These are phyloP conservation scores for Arachis stenosperma DNA, from an alignment of 306 rosid species.

Conservation along the genomic window DNA sequence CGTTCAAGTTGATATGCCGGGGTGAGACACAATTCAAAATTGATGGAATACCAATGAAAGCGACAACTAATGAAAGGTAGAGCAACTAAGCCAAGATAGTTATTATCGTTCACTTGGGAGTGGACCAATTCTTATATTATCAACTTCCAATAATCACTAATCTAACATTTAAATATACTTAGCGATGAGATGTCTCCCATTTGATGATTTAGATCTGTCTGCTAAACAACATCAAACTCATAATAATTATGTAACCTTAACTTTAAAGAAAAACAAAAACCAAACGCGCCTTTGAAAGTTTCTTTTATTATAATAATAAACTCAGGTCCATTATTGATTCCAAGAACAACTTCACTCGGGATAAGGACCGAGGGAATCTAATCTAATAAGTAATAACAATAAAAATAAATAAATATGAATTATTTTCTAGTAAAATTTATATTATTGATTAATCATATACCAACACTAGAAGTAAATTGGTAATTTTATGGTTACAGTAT, in stretches of 20 bases:
- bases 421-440: no score
- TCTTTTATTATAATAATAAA: neutral
- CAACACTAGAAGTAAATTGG: no score
- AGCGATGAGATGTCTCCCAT: neutral
- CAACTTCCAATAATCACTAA: neutral
- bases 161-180: neutral
- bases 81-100: conserved; percentile 1
- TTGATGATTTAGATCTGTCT: neutral
- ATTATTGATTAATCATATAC: no score
- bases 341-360: conserved; percentile 9
- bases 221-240: neutral
- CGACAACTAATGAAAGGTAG: neutral
- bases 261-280: conserved; percentile 4
- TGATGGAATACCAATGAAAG: neutral
- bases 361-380: conserved; percentile 12
- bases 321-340: neutral
- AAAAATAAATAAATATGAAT: neutral
- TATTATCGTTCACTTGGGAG: neutral
- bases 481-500: no score
- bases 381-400: neutral
- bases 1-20: neutral
- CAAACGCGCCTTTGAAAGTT: conserved; percentile 9
- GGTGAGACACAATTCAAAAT: neutral
- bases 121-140: neutral
- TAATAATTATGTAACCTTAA: neutral